Base-by-base conservation (phyloP, 148 eudicot species). In the Rhododendron mucronatum region DNA sequence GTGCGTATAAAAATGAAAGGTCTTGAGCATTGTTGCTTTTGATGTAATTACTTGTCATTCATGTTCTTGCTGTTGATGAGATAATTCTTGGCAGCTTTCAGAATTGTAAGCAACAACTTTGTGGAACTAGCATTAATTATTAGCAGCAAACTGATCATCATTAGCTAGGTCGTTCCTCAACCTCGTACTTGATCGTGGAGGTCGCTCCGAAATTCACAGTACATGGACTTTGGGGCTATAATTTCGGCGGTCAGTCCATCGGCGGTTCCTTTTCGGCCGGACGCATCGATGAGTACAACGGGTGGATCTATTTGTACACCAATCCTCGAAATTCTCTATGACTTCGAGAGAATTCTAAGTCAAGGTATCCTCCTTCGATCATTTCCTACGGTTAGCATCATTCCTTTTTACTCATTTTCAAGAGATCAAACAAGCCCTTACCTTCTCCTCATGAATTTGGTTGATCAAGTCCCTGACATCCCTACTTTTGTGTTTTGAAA, bases 331-430 rank as follows among this genome's bases (percentile, higher is more conserved):
- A 30, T 30, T 30, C 30, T 30, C 30, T 30, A 30, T 30, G 30
- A 0, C 30, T 30, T 30, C 30, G 30, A 30, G 30, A 30, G 30
- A 30, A 30, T 30, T 0, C 30, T 30, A 87, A 3, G 37, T 92
- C 91, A 26, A 92, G 82, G 84, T 85, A 92, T 50, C 90, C 93
- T 71, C 95, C 95, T 90, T 93, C 93, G 9, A 92, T 78, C 51
- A 89, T 91, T 80, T 92, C 92, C 37, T 1, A 37, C 3, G 0
- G 3, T 37, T 2, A 37, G 37, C 37, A 37, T 37, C 37, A 37
- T 37, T 37, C 37, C 37, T 37, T 37, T 37, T 37, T 37, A 2
- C 37, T 37, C 37, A 1, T 37, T 37, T 37, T 3, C 37, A 37
- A 37, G 37, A 37, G 37, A 37, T 37, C 37, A 37, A 37, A 2